Conservation (phyloP, 805 yeast genomes). For the Lachancea kluyveri region DNA sequence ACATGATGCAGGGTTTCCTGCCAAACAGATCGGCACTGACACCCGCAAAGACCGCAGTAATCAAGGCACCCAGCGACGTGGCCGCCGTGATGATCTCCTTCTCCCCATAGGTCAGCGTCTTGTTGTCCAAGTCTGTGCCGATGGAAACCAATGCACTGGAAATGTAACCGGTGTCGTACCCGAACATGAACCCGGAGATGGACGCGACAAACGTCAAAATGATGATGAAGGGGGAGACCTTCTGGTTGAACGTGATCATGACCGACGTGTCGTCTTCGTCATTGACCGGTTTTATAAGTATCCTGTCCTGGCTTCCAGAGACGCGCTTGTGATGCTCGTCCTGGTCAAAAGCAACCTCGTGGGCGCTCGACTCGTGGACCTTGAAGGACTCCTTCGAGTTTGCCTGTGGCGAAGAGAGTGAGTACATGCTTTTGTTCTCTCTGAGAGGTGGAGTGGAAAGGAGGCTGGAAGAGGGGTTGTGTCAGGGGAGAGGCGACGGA, state of each 20-base stretch:
- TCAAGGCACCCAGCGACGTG: conserved; percentile 86
- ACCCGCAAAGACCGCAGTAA: conserved; percentile 78
- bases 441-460: too few relatives aligned
- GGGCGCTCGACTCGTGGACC: conserved; percentile 1
- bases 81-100: conserved; percentile 91
- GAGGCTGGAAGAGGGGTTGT: too few relatives aligned
- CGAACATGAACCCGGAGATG: conserved; percentile 93
- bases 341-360: too few relatives aligned
- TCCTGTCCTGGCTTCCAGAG: conserved; percentile 15
- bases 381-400: too few relatives aligned
- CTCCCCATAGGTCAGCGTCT: conserved; percentile 61
- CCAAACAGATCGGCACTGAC: conserved; percentile 76
- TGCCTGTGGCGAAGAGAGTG: too few relatives aligned
- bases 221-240: conserved; percentile 59
- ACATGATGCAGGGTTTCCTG: conserved; percentile 75
- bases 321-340: conserved; percentile 1
- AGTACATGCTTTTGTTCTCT: too few relatives aligned
- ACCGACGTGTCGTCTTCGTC: conserved; percentile 47
- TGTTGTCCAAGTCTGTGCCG: conserved; percentile 64
- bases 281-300: conserved; percentile 33
- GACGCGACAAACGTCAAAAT: conserved; percentile 71
- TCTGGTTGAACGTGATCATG: conserved; percentile 42
- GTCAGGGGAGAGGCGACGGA: too few relatives aligned
- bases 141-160: conserved; percentile 88
- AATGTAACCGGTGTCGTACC: conserved; percentile 96